phyloP scores from a whole-genome alignment of 441 rosid species.

The Populus tomentosa region DNA sequence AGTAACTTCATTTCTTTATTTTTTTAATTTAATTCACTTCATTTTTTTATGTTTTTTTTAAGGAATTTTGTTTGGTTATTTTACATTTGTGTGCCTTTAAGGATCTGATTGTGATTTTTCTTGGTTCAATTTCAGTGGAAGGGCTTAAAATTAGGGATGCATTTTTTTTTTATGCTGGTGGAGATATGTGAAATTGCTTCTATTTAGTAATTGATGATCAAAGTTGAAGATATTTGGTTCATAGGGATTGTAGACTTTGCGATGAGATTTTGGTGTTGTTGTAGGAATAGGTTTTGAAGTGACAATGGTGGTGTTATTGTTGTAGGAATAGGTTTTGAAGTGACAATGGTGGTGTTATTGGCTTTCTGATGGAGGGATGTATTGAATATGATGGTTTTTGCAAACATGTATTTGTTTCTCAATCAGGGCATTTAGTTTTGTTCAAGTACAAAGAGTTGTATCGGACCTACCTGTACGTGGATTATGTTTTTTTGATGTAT shows the following conservation, averaged over 20 bases:
- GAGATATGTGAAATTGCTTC: neutral
- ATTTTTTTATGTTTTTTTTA: neutral
- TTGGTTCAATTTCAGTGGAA: neutral
- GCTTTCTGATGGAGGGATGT: neutral
- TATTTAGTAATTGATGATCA: too few species aligned
- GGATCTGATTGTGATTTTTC: neutral
- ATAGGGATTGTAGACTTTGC: neutral
- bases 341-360: too few species aligned
- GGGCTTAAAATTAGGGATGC: neutral
- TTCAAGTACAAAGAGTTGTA: neutral
- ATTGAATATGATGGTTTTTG: neutral
- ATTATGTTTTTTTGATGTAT: neutral
- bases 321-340: too few species aligned
- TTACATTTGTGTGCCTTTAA: neutral
- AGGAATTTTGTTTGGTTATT: neutral
- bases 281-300: neutral
- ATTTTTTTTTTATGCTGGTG: neutral
- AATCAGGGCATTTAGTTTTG: neutral
- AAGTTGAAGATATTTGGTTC: neutral
- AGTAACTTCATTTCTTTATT: constrained; percentile 19
- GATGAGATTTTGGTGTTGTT: neutral
- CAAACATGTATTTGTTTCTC: neutral
- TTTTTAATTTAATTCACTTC: neutral
- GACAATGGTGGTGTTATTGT: neutral
- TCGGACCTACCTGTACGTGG: neutral